Base-by-base conservation (phyloP, 2,329 filamentous ascomycete genomes). In the Akanthomyces lecanii region DNA sequence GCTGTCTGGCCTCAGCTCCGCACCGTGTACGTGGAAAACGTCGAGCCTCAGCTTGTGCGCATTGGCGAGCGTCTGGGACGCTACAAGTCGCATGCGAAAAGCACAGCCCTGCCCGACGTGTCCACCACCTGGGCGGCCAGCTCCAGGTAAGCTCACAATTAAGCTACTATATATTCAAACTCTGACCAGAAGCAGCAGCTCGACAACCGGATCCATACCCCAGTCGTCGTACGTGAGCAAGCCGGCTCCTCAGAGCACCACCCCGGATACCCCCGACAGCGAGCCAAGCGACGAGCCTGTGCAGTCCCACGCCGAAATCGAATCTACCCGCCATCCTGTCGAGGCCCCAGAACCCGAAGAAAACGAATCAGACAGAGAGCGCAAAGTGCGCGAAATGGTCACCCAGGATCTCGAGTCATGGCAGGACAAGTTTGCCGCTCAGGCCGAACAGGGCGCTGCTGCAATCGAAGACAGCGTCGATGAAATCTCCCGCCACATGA, bases 1-100 rank as follows among this genome's bases (percentile, higher is more conserved):
- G 88, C 87, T 2, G 79, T 98, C 18, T 95, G 91, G 89, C 94
- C 94, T 2, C 88, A 89, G 67, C 66, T 97, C 12, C 86, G 89
- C 30, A 82, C 90, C 16, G 78, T 97, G 5, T 98, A 98, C 71
- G 85, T 88, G 12, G 88, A 97, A 71, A 97, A 96, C 69, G 93
- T 99, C 4, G 93, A 98, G 77, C 96, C 96, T 16, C 96, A 99
- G 75, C 82, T 99, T 16, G 85, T 94, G 63, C 91, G 92, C 70
- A 98, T 99, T 70, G 91, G 91, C 14, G 90, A 97, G 77, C 88
- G 93, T 52, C 83, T 99, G 12, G 93, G 92, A 47, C 82, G 89
- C 54, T 91, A 92, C 75, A 87, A 82, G 67, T 53, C 77, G 55
- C 74, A 74, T 64, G 69, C 70, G 6, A 75, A 73, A 66, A 69